phyloP scores from a whole-genome alignment of 306 rosid species.

The Cajanus cajan region DNA sequence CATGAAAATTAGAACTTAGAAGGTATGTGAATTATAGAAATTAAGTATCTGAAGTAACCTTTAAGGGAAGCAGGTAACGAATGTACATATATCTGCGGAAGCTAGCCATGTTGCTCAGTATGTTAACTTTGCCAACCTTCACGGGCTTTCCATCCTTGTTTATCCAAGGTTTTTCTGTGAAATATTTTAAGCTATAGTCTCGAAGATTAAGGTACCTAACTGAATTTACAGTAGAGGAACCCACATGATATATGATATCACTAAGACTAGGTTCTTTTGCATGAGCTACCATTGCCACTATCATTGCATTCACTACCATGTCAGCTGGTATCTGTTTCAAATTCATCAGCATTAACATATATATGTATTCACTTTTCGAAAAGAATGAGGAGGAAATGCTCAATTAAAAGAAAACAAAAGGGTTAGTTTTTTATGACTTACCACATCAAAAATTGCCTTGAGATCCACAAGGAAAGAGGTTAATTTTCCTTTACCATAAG shows the following conservation, averaged over 20 bases:
- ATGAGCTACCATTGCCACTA: conserved; percentile 54
- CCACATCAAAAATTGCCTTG: conserved; percentile 48
- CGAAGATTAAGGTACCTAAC: conserved; percentile 27
- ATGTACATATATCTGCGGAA: conserved; percentile 58
- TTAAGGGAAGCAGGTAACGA: conserved; percentile 56
- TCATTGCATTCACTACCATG: conserved; percentile 68
- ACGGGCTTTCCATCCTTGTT: conserved; percentile 55
- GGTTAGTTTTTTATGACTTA: conserved; percentile 24
- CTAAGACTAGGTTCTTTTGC: conserved; percentile 33
- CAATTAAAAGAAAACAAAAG: background rate
- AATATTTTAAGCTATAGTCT: conserved; percentile 42
- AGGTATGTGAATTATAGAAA: background rate
- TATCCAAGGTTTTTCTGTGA: conserved; percentile 57
- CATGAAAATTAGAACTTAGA: background rate
- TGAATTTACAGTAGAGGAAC: conserved; percentile 63
- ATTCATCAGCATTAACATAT: background rate
- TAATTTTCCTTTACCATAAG: conserved; percentile 71
- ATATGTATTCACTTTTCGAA: background rate
- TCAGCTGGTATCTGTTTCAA: conserved; percentile 68
- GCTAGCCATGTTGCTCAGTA: conserved; percentile 47
- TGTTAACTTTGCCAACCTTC: conserved; percentile 40
- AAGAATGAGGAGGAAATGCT: background rate
- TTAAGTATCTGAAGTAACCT: conserved; percentile 36
- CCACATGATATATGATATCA: conserved; percentile 57
- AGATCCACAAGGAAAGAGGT: conserved; percentile 45